Base-by-base conservation (phyloP, 1,284 basidiomycete genomes). In the Vanrija humicola region DNA sequence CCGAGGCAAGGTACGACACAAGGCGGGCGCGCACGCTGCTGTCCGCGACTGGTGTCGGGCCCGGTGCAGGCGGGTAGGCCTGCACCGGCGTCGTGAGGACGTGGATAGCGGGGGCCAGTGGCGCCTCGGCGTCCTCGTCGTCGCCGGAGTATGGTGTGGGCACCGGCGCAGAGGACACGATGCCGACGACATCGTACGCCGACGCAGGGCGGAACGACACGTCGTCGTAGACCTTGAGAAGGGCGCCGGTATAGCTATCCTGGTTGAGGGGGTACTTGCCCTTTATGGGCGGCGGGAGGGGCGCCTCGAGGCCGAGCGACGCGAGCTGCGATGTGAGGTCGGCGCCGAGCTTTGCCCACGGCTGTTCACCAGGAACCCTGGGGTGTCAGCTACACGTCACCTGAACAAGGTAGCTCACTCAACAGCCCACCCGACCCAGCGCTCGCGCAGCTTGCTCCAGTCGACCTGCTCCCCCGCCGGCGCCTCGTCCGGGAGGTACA, bases 361-460 rank as follows among this genome's bases (percentile, higher is more conserved):
- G 12, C 48, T 72, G 68, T 50, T 70, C 66, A 9, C 73, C 73
- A 1, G 73, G 73, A 3, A 74, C 57, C 46, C 72, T 75, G 34
- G 1, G 49, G 1, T 16, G 46, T 52, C 38, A 54, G 51, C 7
- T 26, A 0, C 21, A n/a, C n/a, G n/a, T 12, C 19, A 18, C 1
- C 9, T 3, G 14, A 9, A 5, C 23, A 0, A 3, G 12, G 12
- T 34, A 38, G 42, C 73, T 62, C 50, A 77, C 75, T 77, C 68
- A 7, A 75, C 69, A 15, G 62, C 74, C 75, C 75, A 77, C 3
- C 73, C 74, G 14, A 76, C 66, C 74, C 73, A 76, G 56, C 75
- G 58, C 52, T 77, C 75, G 40, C 66, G 62, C 25, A 77, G 61
- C 40, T 68, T 54, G 46, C 59, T 68, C 68, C 68, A 67, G 54